Evolutionary conservation across 2,329 filamentous ascomycete genomes (phyloP).

Genomic region (Cladophialophora carrionii): DNA sequence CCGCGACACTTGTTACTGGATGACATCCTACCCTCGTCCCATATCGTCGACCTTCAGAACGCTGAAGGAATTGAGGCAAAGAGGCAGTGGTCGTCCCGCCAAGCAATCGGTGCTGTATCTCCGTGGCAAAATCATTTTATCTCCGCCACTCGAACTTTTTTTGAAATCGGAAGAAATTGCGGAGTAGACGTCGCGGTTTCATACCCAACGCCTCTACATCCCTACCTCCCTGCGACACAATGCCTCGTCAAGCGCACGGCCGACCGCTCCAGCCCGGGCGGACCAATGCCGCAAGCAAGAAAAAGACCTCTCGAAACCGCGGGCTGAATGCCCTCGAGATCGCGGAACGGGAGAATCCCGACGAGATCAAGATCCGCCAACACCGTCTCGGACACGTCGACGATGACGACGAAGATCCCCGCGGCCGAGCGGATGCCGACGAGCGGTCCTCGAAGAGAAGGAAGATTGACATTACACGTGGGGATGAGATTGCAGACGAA

Average conservation of each 20-base stretch:
- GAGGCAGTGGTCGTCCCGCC: neutral
- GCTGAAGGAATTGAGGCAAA: neutral
- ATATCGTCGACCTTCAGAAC: neutral
- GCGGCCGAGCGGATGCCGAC: constrained; percentile 43
- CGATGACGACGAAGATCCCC: constrained; percentile 57
- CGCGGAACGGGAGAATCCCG: constrained; percentile 61
- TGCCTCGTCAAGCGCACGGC: constrained; percentile 39
- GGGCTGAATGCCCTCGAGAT: constrained; percentile 67
- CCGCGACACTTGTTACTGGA: no score
- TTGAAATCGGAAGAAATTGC: neutral
- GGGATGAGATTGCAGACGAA: constrained; percentile 50
- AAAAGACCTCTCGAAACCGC: constrained; percentile 46
- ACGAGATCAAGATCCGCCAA: constrained; percentile 57
- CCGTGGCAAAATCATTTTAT: neutral
- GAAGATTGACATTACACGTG: constrained; percentile 41
- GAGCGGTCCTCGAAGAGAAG: constrained; percentile 42
- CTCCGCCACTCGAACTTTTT: constrained; percentile 11
- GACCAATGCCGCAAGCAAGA: constrained; percentile 40
- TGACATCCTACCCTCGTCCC: no score
- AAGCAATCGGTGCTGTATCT: constrained; percentile 3
- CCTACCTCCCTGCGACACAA: constrained; percentile 6
- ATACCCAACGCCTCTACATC: neutral
- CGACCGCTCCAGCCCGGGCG: constrained; percentile 40
- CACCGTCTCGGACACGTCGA: constrained; percentile 62
- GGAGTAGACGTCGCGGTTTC: neutral